Evolutionary conservation across 75 land plant species (phyloP), one percentile per base, ranked within the genome.

Genomic region (Isoetes taiwanensis): DNA sequence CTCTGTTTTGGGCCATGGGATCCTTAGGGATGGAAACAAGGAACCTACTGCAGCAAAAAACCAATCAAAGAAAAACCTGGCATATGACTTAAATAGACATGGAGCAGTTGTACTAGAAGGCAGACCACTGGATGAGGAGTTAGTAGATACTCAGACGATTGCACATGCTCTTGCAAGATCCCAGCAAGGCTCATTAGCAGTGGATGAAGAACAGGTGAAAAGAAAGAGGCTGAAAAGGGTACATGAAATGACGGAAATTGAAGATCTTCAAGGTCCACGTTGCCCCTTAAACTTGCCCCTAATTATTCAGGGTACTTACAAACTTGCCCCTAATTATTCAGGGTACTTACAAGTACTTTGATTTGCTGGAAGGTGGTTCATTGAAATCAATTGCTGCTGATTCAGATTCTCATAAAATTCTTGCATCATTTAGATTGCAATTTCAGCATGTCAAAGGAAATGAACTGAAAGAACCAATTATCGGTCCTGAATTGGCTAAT

Each of bases 51-150:
- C 46, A 23, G 79, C 68, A 23, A 40, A 61, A 57, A 80, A 68
- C 3, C 52, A 65, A 29, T 65, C 69, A 3, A 77, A 38, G 43
- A 79, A 84, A 28, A 79, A 68, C 5, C 65, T 94, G 8, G 46
- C 73, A 4, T 84, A 73, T 58, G 96, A 89, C 63, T 56, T 94
- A 29, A 94, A 94, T 58, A 68, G 96, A 30, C 99, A 94, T 62
- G 90, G 83, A 20, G 82, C 83, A 33, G 99, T 94, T 72, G 99
- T 94, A 56, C 90, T 94, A 50, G 96, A 85, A 67, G 96, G 99
- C 20, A 74, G 84, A 40, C 46, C 72, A 54, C 58, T 84, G 64
- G 99, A 89, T 84, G 67, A 75, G 5, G 96, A 75, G 54, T 58
- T 78, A 32, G 74, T 72, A 25, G 99, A 94, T 52, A 77, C 99